Conservation (phyloP, 1,284 basidiomycete species). For the Fomitopsis palustris region DNA sequence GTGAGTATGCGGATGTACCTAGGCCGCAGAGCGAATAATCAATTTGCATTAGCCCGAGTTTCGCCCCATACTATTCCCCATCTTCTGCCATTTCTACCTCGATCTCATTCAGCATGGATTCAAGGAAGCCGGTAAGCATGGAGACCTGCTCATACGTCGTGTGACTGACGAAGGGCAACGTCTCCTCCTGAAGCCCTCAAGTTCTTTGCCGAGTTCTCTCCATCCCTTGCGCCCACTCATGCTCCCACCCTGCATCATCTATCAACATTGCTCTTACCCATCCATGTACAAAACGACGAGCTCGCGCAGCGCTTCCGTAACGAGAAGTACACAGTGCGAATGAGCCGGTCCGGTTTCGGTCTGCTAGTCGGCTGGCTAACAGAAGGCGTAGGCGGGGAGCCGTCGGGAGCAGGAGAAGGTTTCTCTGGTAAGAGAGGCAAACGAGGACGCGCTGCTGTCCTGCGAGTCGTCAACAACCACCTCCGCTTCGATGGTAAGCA, state of each 20-base stretch:
- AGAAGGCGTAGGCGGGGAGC: conserved; percentile 86
- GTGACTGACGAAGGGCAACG: neutral
- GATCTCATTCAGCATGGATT: conserved; percentile 91
- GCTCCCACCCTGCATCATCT: conserved; percentile 76
- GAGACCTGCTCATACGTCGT: neutral
- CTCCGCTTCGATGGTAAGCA: conserved; percentile 83
- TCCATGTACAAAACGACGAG: conserved; percentile 84
- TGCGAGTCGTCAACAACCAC: conserved; percentile 93
- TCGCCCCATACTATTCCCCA: conserved; percentile 88
- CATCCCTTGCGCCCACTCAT: conserved; percentile 70
- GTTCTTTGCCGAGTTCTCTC: conserved; percentile 75
- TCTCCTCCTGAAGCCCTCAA: conserved; percentile 50
- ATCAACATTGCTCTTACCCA: conserved; percentile 78
- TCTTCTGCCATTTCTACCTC: conserved; percentile 97
- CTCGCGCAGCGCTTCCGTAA: conserved; percentile 83
- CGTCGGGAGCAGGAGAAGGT: conserved; percentile 76
- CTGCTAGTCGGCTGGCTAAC: conserved; percentile 96
- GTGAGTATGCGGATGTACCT: conserved; percentile 37
- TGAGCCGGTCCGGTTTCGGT: conserved; percentile 91
- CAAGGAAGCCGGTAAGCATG: conserved; percentile 75
- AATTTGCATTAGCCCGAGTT: conserved; percentile 75
- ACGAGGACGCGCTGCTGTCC: conserved; percentile 78
- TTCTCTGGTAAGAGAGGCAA: conserved; percentile 81
- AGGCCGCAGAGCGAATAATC: neutral
- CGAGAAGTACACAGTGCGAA: conserved; percentile 88